Base-by-base conservation (phyloP, 2,329 filamentous ascomycete species). In the Pezicula neosporulosa region DNA sequence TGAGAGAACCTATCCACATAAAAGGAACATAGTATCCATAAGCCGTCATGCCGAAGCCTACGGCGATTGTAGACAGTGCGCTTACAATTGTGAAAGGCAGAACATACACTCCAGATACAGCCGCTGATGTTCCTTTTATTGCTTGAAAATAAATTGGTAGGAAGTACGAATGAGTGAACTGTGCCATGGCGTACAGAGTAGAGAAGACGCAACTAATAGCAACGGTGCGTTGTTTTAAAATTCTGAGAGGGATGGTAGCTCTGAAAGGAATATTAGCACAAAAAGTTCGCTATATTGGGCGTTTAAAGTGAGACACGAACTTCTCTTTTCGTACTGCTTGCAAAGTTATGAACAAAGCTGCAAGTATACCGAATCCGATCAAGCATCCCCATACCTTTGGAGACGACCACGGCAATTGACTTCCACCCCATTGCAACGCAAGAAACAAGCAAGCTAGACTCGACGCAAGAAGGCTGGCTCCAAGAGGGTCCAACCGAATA, bases 401-500 rank as follows among this genome's bases (percentile, higher is more conserved):
- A 0, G 64, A 68, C 51, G 68, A 64, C 74, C 74, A 77, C 16
- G 67, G 53, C 44, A 74, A 63, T 1, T 66, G 64, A n/a, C 63
- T 60, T 15, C 73, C 73, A 47, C 71, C 74, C 56, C 70, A 75
- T 56, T 75, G 70, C 3, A 76, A 61, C 16, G 71, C 73, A 4
- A 77, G 64, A 44, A 77, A 66, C 52, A 72, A 65, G 56, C 63
- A 58, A 60, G 74, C 56, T 63, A 69, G 61, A 62, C 65, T 59
- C 56, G 66, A 63, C 68, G 78, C 71, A 42, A 78, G 64, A 28
- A 78, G 55, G 21, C 67, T 53, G 10, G 70, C 68, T 2, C 75
- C 76, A 4, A 69, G 30, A 4, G 71, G 63, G 51, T 78, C 76
- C 63, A 78, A 70, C 55, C 75, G 70, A 1, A 66, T 60, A 16